A percentile compares a stretch with the other conserved stretches of the same genome.
These are phyloP conservation scores for Dendrobium officinale DNA, from an alignment of 106 monocot genomes.

Conservation along the genomic window DNA sequence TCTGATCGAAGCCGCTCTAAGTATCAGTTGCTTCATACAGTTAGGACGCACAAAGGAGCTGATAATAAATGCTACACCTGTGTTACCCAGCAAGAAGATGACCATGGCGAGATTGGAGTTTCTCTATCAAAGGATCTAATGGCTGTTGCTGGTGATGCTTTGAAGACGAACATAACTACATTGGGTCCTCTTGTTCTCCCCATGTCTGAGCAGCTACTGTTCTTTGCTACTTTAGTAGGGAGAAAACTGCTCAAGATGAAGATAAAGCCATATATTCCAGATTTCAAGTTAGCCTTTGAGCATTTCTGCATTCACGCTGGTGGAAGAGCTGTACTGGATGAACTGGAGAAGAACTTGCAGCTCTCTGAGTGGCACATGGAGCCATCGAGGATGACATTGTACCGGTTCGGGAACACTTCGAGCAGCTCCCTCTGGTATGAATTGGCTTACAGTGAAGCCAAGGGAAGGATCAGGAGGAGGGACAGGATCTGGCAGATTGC, in stretches of 20 bases:
- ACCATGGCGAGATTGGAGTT: slow-evolving; percentile 41
- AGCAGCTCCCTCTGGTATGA: slow-evolving; percentile 23
- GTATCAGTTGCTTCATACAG: slow-evolving; percentile 50
- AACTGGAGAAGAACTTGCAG: slow-evolving; percentile 22
- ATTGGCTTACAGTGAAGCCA: slow-evolving; percentile 15
- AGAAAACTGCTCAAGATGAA: slow-evolving; percentile 63
- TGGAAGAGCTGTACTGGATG: slow-evolving; percentile 22
- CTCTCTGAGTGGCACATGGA: slow-evolving; percentile 28
- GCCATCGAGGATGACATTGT: slow-evolving; percentile 20
- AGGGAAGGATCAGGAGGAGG: slow-evolving; percentile 15
- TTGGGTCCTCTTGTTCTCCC: slow-evolving; percentile 62
- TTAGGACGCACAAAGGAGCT: slow-evolving; percentile 61
- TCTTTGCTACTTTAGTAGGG: slow-evolving; percentile 56
- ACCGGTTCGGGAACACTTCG: slow-evolving; percentile 19
- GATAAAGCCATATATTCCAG: slow-evolving; percentile 46
- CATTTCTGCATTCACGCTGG: slow-evolving; percentile 25
- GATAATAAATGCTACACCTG: slow-evolving; percentile 59
- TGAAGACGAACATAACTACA: slow-evolving; percentile 73
- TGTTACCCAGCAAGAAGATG: slow-evolving; percentile 55
- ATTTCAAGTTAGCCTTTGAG: slow-evolving; percentile 47
- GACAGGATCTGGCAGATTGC: slow-evolving; percentile 24
- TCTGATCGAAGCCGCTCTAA: slow-evolving; percentile 33
- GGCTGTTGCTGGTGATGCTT: slow-evolving; percentile 64
- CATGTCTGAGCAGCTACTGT: slow-evolving; percentile 68
- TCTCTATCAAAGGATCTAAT: slow-evolving; percentile 67